Conservation (phyloP, 345 rosid species). For the Acer negundo region DNA sequence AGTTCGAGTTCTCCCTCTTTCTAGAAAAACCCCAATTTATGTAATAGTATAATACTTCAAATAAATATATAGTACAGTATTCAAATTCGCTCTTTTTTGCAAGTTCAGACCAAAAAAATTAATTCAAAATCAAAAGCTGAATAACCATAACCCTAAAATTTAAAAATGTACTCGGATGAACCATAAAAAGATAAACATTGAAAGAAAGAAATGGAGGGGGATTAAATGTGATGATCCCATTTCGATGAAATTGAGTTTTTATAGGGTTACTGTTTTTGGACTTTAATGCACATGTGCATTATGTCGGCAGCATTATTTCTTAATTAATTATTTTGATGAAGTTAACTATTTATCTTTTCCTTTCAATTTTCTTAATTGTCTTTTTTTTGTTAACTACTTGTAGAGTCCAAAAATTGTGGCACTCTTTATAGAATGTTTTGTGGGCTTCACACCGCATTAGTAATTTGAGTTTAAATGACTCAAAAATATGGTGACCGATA, state of each 20-base stretch:
- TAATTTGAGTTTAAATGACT: too few species aligned
- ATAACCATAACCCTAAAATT: not conserved
- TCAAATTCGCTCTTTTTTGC: not conserved
- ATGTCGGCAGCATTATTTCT: conserved; percentile 21
- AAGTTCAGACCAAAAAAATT: not conserved
- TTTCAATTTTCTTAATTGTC: too few species aligned
- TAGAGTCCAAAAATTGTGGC: too few species aligned
- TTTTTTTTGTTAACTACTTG: too few species aligned
- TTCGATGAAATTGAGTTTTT: conserved; percentile 14
- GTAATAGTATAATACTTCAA: too few species aligned
- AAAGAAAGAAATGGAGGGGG: not conserved
- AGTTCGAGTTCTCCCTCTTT: too few species aligned
- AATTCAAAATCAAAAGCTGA: not conserved
- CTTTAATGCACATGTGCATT: conserved; percentile 20
- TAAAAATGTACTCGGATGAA: not conserved
- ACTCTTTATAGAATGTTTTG: too few species aligned
- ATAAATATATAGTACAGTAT: too few species aligned
- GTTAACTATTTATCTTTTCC: not conserved
- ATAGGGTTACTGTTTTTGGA: conserved; percentile 13
- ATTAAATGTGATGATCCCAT: not conserved
- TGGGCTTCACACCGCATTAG: too few species aligned
- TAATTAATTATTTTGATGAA: conserved; percentile 6
- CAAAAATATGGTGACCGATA: too few species aligned
- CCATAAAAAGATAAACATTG: not conserved
- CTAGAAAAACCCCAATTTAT: too few species aligned